Conservation (phyloP, 192 early-diverging fungal genomes). For the Backusella circina region DNA sequence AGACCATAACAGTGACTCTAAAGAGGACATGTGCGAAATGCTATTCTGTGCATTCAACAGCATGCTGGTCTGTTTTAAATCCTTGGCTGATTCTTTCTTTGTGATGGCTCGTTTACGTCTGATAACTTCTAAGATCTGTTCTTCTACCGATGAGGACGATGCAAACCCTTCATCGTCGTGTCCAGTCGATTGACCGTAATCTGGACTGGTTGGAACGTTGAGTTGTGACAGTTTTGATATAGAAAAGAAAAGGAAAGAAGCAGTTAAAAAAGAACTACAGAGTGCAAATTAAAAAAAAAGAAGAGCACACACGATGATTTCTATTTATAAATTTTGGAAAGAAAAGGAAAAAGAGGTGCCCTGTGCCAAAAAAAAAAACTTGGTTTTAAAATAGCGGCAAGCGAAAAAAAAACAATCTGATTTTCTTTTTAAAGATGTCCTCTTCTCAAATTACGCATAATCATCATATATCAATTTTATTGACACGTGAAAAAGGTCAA, state of each 20-base stretch:
- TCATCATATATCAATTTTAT: background rate
- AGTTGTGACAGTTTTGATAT: background rate
- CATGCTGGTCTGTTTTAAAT: background rate
- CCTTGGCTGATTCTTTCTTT: background rate
- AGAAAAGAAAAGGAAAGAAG: background rate
- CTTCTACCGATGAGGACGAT: constrained; percentile 29
- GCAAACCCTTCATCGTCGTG: constrained; percentile 33
- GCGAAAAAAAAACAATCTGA: background rate
- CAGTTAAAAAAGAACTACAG: background rate
- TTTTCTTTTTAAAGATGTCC: background rate
- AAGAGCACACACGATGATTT: background rate
- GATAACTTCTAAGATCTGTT: constrained; percentile 16
- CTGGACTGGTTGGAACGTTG: background rate
- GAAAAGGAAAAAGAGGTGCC: background rate
- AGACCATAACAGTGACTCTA: constrained; percentile 5
- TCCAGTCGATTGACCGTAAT: background rate
- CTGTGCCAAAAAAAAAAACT: background rate
- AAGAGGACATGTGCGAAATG: background rate
- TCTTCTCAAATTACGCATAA: background rate
- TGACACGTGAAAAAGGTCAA: background rate
- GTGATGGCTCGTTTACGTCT: constrained; percentile 3
- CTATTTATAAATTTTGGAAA: background rate
- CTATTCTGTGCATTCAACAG: background rate
- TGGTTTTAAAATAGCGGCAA: background rate
- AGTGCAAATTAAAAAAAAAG: too few species aligned